Evolutionary conservation across 2,329 filamentous ascomycete species (phyloP).

Genomic region (Fusarium camptoceras): DNA sequence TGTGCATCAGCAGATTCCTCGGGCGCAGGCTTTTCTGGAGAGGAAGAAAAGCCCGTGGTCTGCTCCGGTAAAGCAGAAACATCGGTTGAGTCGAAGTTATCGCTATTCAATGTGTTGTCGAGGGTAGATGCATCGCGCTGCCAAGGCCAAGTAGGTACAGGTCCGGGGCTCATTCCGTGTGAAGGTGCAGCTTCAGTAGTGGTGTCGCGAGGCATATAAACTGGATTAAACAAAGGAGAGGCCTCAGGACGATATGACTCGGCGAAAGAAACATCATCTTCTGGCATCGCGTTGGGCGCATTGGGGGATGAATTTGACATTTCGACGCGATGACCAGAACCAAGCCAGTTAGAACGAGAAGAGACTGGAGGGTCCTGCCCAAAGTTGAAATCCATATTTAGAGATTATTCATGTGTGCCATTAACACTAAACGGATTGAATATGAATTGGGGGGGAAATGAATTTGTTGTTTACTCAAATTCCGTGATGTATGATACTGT

Average conservation of each 20-base stretch:
- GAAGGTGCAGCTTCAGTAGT: slow-evolving; percentile 17
- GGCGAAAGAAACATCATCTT: slow-evolving; percentile 43
- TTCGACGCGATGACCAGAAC: slow-evolving; percentile 32
- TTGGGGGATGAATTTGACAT: slow-evolving; percentile 35
- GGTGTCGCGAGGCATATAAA: slow-evolving; percentile 15
- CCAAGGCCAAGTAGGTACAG: slow-evolving; percentile 33
- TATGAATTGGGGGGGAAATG: slow-evolving; percentile 7
- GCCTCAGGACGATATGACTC: slow-evolving; percentile 42
- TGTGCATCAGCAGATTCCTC: neutral
- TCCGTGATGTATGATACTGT: slow-evolving; percentile 15
- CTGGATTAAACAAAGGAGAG: slow-evolving; percentile 42
- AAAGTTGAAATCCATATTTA: slow-evolving; percentile 39
- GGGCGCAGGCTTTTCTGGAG: neutral
- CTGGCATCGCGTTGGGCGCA: slow-evolving; percentile 22
- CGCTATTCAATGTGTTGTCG: slow-evolving; percentile 12
- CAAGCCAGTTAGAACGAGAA: slow-evolving; percentile 34
- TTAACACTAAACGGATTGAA: neutral
- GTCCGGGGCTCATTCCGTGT: slow-evolving; percentile 17
- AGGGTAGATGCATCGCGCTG: slow-evolving; percentile 28
- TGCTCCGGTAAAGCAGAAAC: neutral
- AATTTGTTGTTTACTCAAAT: slow-evolving; percentile 23
- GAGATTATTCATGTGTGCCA: neutral
- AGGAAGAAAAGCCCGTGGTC: slow-evolving; percentile 16
- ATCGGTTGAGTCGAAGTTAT: slow-evolving; percentile 22
- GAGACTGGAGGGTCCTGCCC: slow-evolving; percentile 25